Evolutionary conservation across 129 eudicot species (phyloP), one percentile per base, ranked within the genome.

Genomic region (Gnaphalium uliginosum): DNA sequence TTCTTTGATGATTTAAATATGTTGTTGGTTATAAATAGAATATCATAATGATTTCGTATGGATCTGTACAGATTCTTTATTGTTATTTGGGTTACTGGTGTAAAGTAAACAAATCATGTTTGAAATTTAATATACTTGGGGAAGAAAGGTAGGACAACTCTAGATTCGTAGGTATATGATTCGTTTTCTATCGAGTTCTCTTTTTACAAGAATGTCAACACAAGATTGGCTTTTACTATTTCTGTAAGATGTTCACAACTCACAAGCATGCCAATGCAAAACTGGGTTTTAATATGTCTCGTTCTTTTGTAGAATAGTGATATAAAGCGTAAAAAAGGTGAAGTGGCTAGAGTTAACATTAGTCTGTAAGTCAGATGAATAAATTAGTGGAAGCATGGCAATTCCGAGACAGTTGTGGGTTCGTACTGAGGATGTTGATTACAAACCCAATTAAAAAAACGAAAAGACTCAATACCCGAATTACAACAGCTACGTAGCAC

Each of bases 391-490:
- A 53, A 80, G 70, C 59, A 85, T 85, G 85, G 80, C 83, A 39
- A 68, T 69, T 30, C 53, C 60, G 39, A 61, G n/a, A 87, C 67
- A 2, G 97, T 82, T n/a, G 98, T 90, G 0, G 96, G 98, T 68
- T 92, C 94, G 29, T 94, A 94, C 26, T 79, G 85, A 9, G 96
- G 90, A 69, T 87, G 87, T 30, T 94, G 86, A 1, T 87, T 81
- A 6, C 91, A 86, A 15, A 87, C 98, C 98, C 98, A 94, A 50
- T 88, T 88, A 80, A 94, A 94, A 81, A 94, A 94, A 5, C 98
- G 91, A 56, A 94, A 90, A 26, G 93, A 90, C 56, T 87, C 96
- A 2, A 84, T 74, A 11, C 97, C 98, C 22, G 73, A 64, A 60
- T 69, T 75, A 77, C 80, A 84, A 76, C 97, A 94, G 62, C 87